phyloP scores from a whole-genome alignment of 2,329 filamentous ascomycete genomes.

The Fusarium brachygibbosum region DNA sequence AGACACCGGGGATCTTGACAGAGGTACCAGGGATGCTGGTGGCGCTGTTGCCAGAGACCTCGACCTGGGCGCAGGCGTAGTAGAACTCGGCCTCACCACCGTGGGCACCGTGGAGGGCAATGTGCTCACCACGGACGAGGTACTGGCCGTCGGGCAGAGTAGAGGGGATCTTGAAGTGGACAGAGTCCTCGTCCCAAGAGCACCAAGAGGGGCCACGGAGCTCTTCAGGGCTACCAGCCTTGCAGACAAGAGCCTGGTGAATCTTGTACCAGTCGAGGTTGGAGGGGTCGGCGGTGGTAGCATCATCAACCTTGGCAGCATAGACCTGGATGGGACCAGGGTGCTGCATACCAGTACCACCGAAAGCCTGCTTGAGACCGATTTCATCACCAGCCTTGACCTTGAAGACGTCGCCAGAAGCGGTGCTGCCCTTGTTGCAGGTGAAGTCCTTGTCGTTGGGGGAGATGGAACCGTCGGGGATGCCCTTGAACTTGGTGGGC shows the following conservation, averaged over 20 bases:
- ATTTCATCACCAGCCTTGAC: slow-evolving; percentile 29
- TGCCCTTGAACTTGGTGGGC: slow-evolving; percentile 27
- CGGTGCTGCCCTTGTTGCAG: slow-evolving; percentile 17
- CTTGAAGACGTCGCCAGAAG: slow-evolving; percentile 16
- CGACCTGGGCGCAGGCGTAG: slow-evolving; percentile 40
- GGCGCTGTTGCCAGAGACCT: slow-evolving; percentile 33
- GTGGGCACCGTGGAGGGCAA: slow-evolving; percentile 40
- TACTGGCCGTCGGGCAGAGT: slow-evolving; percentile 28
- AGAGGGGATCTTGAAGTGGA: slow-evolving; percentile 28
- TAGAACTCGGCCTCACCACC: slow-evolving; percentile 38
- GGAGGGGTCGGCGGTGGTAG: slow-evolving; percentile 2
- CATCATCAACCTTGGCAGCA: slow-evolving; percentile 10
- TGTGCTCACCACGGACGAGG: slow-evolving; percentile 40
- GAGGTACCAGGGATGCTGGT: slow-evolving; percentile 14
- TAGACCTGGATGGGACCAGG: slow-evolving; percentile 26
- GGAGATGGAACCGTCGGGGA: slow-evolving; percentile 16
- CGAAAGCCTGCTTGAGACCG: slow-evolving; percentile 23
- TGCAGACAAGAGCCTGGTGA: slow-evolving; percentile 24
- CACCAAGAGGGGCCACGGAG: slow-evolving; percentile 26
- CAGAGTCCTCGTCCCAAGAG: slow-evolving; percentile 21
- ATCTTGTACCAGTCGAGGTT: slow-evolving; percentile 28
- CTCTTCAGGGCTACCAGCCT: slow-evolving; percentile 9
- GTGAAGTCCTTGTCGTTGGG: slow-evolving; percentile 28
- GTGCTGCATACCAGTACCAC: slow-evolving; percentile 23
- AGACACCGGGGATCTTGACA: slow-evolving; percentile 25